Percentiles rank a stretch among this genome's conserved stretches.
These are phyloP conservation scores for Cercophora sp. DNA, from an alignment of 495 filamentous ascomycete genomes.

Conservation along the genomic window DNA sequence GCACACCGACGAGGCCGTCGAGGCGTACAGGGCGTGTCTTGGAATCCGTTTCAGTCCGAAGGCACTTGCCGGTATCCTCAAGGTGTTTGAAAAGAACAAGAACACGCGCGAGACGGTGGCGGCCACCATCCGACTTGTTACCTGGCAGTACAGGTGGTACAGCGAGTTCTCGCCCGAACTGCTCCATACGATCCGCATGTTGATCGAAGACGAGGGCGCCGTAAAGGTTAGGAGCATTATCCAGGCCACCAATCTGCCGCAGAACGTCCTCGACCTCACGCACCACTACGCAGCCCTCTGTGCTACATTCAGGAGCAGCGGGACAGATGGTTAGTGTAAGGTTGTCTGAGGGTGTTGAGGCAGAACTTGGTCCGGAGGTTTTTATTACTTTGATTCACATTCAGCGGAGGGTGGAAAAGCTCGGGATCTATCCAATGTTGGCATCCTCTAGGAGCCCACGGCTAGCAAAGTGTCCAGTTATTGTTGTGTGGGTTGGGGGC, in stretches of 20 bases:
- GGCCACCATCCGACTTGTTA: conserved; percentile 79
- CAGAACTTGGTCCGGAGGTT: neutral
- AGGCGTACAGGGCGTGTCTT: conserved; percentile 85
- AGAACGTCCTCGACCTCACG: conserved; percentile 88
- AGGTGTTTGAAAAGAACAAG: conserved; percentile 64
- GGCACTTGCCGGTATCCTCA: conserved; percentile 79
- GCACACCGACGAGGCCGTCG: conserved; percentile 80
- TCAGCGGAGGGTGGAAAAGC: too few species aligned
- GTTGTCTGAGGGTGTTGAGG: neutral
- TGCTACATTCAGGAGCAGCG: conserved; percentile 89
- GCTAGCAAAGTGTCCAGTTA: too few species aligned
- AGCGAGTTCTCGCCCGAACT: conserved; percentile 96
- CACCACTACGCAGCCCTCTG: conserved; percentile 95
- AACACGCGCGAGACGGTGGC: conserved; percentile 73
- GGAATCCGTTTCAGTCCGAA: conserved; percentile 82
- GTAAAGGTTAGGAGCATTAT: conserved; percentile 97
- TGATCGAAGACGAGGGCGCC: conserved; percentile 96
- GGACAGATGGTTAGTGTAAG: conserved; percentile 70
- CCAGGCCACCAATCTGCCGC: conserved; percentile 88
- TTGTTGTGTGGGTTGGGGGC: too few species aligned
- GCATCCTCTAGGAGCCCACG: too few species aligned
- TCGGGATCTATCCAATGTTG: too few species aligned
- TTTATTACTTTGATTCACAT: neutral
- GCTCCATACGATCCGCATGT: conserved; percentile 75
- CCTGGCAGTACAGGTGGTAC: conserved; percentile 99